Evolutionary conservation across 768 basidiomycete genomes (phyloP).

Genomic region (Pleurotus salmoneostramineus): DNA sequence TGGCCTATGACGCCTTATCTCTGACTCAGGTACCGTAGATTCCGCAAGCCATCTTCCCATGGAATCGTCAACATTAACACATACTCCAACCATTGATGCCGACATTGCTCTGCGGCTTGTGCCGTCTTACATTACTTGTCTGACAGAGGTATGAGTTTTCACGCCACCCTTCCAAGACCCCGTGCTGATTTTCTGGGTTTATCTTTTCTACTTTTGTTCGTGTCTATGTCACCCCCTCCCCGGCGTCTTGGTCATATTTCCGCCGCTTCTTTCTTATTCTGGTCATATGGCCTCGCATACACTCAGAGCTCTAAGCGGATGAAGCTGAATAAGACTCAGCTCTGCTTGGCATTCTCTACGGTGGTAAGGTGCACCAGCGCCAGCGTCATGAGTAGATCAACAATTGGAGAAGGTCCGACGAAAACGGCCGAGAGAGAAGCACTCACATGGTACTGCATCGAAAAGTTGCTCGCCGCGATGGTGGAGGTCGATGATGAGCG

Average conservation of each 20-base stretch:
- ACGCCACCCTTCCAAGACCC: not conserved
- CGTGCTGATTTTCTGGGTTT: constrained; percentile 2
- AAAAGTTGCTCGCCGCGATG: constrained; percentile 48
- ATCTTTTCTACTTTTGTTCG: constrained; percentile 1
- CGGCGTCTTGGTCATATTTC: constrained; percentile 2
- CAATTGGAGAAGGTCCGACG: constrained; percentile 7
- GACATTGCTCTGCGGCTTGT: constrained; percentile 54
- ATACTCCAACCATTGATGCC: constrained; percentile 18
- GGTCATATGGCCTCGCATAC: constrained; percentile 1
- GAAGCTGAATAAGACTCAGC: constrained; percentile 57
- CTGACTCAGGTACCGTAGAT: not conserved
- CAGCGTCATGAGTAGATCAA: constrained; percentile 19
- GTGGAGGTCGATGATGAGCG: constrained; percentile 18
- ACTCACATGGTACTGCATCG: constrained; percentile 70
- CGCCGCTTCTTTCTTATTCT: not conserved
- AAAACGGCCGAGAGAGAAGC: constrained; percentile 27
- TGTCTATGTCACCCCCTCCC: not conserved
- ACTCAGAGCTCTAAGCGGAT: constrained; percentile 60
- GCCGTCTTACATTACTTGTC: constrained; percentile 68
- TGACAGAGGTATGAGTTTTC: constrained; percentile 58
- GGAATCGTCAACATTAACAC: not conserved
- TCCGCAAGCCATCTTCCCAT: not conserved
- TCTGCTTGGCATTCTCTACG: constrained; percentile 72
- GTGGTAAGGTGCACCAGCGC: constrained; percentile 60
- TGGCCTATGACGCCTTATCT: not conserved